phyloP scores from a whole-genome alignment of 257 asterid species.

The Coffea eugenioides region DNA sequence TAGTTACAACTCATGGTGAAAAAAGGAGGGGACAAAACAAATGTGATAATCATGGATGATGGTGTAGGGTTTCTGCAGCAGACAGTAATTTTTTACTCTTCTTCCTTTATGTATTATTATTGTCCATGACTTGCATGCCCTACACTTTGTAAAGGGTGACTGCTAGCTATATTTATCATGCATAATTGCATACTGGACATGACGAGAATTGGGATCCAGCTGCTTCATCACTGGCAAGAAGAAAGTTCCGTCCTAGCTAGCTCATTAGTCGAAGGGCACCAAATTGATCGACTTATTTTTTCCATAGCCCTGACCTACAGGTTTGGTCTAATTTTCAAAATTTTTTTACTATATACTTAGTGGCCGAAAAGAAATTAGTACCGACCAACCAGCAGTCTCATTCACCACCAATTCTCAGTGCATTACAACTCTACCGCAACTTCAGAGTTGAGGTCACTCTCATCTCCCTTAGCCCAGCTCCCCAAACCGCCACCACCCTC shows the following conservation, averaged over 20 bases:
- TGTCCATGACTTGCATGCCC: slow-evolving; percentile 21
- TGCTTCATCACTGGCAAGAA: slow-evolving; percentile 45
- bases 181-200: slow-evolving; percentile 33
- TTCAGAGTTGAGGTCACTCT: background rate
- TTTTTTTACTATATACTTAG: slow-evolving; percentile 6
- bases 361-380: slow-evolving; percentile 16
- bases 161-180: slow-evolving; percentile 27
- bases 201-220: slow-evolving; percentile 69
- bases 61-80: slow-evolving; percentile 1
- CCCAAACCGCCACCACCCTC: background rate
- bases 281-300: slow-evolving; percentile 17
- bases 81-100: slow-evolving; percentile 6
- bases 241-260: slow-evolving; percentile 7
- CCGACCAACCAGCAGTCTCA: slow-evolving; percentile 14
- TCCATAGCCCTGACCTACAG: slow-evolving; percentile 21
- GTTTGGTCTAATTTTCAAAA: slow-evolving; percentile 9
- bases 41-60: slow-evolving; percentile 4
- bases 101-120: slow-evolving; percentile 8
- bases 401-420: slow-evolving; percentile 17
- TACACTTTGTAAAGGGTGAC: slow-evolving; percentile 25
- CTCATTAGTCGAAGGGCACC: slow-evolving; percentile 10
- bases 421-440: slow-evolving; percentile 26
- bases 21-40: background rate
- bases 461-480: too few species aligned
- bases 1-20: too few species aligned